Conservation (phyloP, 2,329 filamentous ascomycete species). For the Aspergillus piperis region DNA sequence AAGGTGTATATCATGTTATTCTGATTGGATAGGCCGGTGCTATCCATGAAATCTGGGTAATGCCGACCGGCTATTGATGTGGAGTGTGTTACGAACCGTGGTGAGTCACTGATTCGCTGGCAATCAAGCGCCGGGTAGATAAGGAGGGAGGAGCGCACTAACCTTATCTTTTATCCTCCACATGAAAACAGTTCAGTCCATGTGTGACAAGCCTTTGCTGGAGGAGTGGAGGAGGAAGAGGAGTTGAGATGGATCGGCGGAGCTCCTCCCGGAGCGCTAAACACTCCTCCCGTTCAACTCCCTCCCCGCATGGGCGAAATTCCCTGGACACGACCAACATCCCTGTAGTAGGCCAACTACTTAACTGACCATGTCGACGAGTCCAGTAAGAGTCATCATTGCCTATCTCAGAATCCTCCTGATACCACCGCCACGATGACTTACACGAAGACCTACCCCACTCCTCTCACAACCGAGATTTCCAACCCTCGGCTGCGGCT, state of each 20-base stretch:
- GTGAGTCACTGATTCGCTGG: not conserved
- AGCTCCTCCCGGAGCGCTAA: conserved; percentile 21
- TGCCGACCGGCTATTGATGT: not conserved
- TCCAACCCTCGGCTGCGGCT: conserved; percentile 47
- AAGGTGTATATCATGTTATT: not conserved
- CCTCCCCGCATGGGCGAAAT: not conserved
- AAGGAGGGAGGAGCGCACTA: not conserved
- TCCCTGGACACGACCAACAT: not conserved
- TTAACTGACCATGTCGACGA: not conserved
- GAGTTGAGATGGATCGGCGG: conserved; percentile 4
- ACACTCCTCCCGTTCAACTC: not conserved
- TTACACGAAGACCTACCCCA: conserved; percentile 27
- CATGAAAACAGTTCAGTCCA: not conserved
- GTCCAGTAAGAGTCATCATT: not conserved
- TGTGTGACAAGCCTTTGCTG: too few relatives aligned
- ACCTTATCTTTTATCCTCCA: not conserved
- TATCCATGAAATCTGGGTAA: not conserved
- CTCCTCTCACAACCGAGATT: conserved; percentile 34
- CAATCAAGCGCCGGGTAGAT: not conserved
- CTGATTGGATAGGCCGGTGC: not conserved
- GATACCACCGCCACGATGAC: not conserved
- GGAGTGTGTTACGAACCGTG: not conserved
- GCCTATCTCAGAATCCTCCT: not conserved
- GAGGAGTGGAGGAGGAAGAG: not conserved
- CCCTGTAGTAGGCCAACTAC: not conserved